Evolutionary conservation across 2,329 filamentous ascomycete species (phyloP).

Genomic region (Colletotrichum eremochloae): DNA sequence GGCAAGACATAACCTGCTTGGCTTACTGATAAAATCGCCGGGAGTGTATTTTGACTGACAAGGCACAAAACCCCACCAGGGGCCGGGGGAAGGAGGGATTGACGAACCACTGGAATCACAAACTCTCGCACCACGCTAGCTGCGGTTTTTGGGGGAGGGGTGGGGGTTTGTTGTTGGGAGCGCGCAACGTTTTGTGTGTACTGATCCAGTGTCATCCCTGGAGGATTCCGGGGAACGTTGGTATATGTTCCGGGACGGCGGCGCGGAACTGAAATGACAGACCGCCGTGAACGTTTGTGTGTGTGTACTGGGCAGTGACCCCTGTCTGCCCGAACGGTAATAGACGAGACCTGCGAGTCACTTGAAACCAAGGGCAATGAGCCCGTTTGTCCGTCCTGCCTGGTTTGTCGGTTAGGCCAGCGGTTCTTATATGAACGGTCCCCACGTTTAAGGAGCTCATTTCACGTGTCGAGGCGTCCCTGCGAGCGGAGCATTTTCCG

Average conservation of each 20-base stretch:
- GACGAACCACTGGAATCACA: neutral
- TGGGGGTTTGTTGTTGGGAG: neutral
- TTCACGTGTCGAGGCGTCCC: constrained; percentile 33
- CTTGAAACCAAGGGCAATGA: constrained; percentile 1
- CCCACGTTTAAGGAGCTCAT: constrained; percentile 17
- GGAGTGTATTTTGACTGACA: neutral
- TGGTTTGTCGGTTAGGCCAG: constrained; percentile 13
- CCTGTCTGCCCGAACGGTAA: neutral
- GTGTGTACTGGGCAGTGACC: neutral
- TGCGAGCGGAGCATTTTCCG: constrained; percentile 22
- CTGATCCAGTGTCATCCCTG: neutral
- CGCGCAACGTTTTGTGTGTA: neutral
- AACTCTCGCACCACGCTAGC: neutral
- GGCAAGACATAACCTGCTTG: neutral
- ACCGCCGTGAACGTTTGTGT: constrained; percentile 6
- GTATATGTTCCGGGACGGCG: constrained; percentile 34
- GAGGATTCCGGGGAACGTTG: constrained; percentile 26
- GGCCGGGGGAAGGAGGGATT: too few species aligned
- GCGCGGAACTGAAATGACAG: constrained; percentile 19
- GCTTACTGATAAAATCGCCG: neutral
- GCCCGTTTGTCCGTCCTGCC: constrained; percentile 1
- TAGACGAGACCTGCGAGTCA: neutral
- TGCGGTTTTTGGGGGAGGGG: neutral
- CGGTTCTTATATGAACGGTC: constrained; percentile 14
- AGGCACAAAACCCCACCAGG: neutral